Conservation (phyloP, 2,329 filamentous ascomycete species). For the Atkinsonella hypoxylon region DNA sequence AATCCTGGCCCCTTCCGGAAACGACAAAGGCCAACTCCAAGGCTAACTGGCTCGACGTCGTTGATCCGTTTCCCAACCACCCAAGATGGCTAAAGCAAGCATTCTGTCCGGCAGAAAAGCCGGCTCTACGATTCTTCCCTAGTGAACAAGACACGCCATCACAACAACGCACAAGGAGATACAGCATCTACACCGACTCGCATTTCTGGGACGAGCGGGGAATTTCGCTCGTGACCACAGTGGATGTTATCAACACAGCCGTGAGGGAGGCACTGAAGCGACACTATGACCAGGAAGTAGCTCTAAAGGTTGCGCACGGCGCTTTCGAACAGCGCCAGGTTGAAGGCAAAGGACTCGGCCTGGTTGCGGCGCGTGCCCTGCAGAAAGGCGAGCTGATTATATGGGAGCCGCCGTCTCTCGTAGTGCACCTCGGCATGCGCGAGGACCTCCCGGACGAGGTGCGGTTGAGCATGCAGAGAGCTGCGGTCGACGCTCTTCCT, state of each 20-base stretch:
- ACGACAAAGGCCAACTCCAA: too few relatives aligned
- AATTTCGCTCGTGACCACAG: neutral
- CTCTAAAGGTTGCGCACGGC: neutral
- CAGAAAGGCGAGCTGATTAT: neutral
- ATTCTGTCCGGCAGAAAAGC: too few relatives aligned
- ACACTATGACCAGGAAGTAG: neutral
- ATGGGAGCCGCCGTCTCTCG: neutral
- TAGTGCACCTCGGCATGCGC: neutral
- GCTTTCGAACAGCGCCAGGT: neutral
- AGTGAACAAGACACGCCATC: too few relatives aligned
- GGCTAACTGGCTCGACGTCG: too few relatives aligned
- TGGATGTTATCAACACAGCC: neutral
- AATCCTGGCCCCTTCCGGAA: too few relatives aligned
- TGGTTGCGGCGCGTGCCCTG: neutral
- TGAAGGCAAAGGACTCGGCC: neutral
- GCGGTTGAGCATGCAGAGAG: neutral
- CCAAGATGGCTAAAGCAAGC: too few relatives aligned
- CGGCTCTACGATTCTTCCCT: too few relatives aligned
- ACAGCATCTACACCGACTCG: neutral
- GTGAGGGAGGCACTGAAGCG: neutral
- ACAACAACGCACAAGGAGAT: neutral
- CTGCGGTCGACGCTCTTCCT: neutral
- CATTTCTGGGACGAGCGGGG: neutral
- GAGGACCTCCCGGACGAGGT: neutral
- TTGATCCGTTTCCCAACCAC: too few relatives aligned